phyloP scores from a whole-genome alignment of 1,284 basidiomycete species.

The Leccinum subrobustum region DNA sequence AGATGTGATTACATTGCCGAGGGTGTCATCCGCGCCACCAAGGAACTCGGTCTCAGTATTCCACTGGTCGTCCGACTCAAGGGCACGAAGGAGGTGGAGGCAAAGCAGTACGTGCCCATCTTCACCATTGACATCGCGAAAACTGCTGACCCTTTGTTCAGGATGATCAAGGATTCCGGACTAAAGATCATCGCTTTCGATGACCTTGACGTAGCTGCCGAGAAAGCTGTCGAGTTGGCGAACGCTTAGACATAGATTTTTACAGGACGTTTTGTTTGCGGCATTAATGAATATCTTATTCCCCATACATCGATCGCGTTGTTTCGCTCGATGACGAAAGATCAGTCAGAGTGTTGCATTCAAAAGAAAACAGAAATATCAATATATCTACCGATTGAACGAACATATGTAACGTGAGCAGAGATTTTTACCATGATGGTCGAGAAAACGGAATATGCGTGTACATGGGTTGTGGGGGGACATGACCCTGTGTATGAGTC shows the following conservation, averaged over 20 bases:
- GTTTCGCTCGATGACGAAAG: slow-evolving; percentile 12
- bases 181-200: slow-evolving; percentile 93
- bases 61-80: slow-evolving; percentile 94
- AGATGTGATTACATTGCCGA: slow-evolving; percentile 97
- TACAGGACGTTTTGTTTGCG: slow-evolving; percentile 21
- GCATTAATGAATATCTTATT: slow-evolving; percentile 16
- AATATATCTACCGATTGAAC: slow-evolving; percentile 32
- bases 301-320: background rate
- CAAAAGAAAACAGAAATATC: slow-evolving; percentile 28
- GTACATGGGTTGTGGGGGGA: slow-evolving; percentile 33
- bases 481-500: slow-evolving; percentile 27
- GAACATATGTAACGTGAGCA: slow-evolving; percentile 23
- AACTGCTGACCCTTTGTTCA: slow-evolving; percentile 33
- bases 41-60: slow-evolving; percentile 83
- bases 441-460: slow-evolving; percentile 36
- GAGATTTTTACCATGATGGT: slow-evolving; percentile 39
- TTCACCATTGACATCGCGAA: background rate
- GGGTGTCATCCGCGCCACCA: slow-evolving; percentile 97
- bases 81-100: slow-evolving; percentile 95
- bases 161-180: slow-evolving; percentile 90
- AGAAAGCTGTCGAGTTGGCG: slow-evolving; percentile 79
- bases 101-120: slow-evolving; percentile 73
- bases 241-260: slow-evolving; percentile 29
- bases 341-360: slow-evolving; percentile 33
- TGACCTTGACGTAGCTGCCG: slow-evolving; percentile 81